Evolutionary conservation across 768 basidiomycete species (phyloP).

Genomic region (Collybiopsis luxurians): DNA sequence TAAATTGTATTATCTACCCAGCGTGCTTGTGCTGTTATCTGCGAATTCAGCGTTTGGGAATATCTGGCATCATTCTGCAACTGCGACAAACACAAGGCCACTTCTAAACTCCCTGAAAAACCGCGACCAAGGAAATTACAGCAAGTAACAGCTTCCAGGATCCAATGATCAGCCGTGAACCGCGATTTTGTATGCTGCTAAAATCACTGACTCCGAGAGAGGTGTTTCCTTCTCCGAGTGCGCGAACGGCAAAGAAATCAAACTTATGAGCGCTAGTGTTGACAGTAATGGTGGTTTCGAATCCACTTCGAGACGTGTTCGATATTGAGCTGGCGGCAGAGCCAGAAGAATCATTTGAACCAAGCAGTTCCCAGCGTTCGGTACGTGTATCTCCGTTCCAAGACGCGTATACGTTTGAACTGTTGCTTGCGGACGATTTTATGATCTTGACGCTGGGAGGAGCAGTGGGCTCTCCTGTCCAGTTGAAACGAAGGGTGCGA

Average conservation of each 20-base stretch:
- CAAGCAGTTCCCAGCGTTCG: constrained; percentile 9
- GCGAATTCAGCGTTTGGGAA: too few relatives aligned
- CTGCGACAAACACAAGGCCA: too few relatives aligned
- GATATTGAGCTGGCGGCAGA: neutral
- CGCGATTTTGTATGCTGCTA: neutral
- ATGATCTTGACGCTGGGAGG: constrained; percentile 9
- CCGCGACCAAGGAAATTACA: too few relatives aligned
- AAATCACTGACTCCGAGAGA: constrained; percentile 1
- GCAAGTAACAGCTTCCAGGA: too few relatives aligned
- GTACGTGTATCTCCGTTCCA: constrained; percentile 20
- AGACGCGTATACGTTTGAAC: constrained; percentile 12
- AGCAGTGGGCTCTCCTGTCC: constrained; percentile 14
- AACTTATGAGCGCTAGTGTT: neutral
- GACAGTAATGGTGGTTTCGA: constrained; percentile 14
- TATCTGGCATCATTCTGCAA: too few relatives aligned
- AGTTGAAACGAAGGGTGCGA: constrained; percentile 7
- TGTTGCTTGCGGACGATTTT: neutral
- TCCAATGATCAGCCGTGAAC: neutral
- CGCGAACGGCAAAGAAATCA: neutral
- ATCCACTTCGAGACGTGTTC: constrained; percentile 8
- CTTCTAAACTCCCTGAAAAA: too few relatives aligned
- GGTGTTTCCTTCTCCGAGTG: neutral
- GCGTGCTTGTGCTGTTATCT: too few relatives aligned
- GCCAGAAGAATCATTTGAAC: neutral
- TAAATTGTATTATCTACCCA: too few relatives aligned